Conservation (phyloP, 2,329 filamentous ascomycete genomes). For the Endoconidiophora polonica region DNA sequence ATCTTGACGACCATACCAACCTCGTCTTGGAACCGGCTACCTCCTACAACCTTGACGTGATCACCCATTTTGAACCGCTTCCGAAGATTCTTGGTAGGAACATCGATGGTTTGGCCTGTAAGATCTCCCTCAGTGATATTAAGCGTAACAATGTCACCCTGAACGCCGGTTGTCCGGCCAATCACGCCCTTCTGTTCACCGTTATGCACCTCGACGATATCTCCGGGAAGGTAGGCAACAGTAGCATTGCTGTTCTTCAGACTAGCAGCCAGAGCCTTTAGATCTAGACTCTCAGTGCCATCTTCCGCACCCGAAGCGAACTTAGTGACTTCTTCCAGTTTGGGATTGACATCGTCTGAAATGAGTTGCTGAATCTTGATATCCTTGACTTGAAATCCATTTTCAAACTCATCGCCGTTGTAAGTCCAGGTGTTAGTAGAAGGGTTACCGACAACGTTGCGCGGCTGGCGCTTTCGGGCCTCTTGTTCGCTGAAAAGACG, state of each 20-base stretch:
- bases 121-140: constrained; percentile 70
- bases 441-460: constrained; percentile 45
- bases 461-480: constrained; percentile 70
- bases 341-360: constrained; percentile 84
- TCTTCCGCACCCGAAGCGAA: constrained; percentile 82
- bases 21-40: constrained; percentile 85
- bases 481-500: constrained; percentile 86
- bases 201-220: constrained; percentile 90
- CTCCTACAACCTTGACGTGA: constrained; percentile 96
- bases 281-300: constrained; percentile 82
- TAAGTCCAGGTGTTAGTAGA: constrained; percentile 73
- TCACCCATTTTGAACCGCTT: constrained; percentile 90
- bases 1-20: constrained; percentile 95
- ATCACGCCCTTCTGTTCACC: constrained; percentile 88
- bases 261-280: constrained; percentile 77
- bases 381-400: constrained; percentile 86
- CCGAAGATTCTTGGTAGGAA: constrained; percentile 77
- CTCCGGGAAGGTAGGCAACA: constrained; percentile 76
- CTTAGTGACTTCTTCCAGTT: constrained; percentile 85
- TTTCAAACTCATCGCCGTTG: constrained; percentile 75
- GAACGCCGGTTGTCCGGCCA: constrained; percentile 71
- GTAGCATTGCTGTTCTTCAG: constrained; percentile 69
- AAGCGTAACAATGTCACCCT: constrained; percentile 82
- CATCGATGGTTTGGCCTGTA: constrained; percentile 71
- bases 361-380: constrained; percentile 75